These are phyloP conservation scores for Solanum neorickii DNA, from an alignment of 257 asterid species.

Conservation along the genomic window DNA sequence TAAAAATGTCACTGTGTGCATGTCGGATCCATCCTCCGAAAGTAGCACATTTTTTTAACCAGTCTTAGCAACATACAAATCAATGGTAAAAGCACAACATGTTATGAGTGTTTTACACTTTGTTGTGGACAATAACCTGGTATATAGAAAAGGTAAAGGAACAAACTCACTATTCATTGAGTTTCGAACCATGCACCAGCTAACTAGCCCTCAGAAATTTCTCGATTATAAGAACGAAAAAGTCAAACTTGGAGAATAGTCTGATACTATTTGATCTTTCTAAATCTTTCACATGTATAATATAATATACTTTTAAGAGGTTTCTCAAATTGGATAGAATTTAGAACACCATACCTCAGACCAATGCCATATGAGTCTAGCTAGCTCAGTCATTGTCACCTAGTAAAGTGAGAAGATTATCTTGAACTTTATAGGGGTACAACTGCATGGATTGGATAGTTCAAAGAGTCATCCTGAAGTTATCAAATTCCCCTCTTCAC, in stretches of 20 bases:
- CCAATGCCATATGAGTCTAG: slow-evolving; percentile 16
- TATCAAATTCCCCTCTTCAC: not conserved
- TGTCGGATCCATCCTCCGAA: not conserved
- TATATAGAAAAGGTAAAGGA: not conserved
- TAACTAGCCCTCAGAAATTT: not conserved
- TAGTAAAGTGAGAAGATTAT: slow-evolving; percentile 5
- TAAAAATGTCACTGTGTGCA: not conserved
- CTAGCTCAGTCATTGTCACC: slow-evolving; percentile 27
- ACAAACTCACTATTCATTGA: not conserved
- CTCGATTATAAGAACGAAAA: not conserved
- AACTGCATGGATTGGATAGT: slow-evolving; percentile 16
- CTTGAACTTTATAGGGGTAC: slow-evolving; percentile 17
- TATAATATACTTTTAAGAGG: not conserved
- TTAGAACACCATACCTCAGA: not conserved
- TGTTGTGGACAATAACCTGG: not conserved
- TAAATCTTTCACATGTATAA: not conserved
- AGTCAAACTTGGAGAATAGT: not conserved
- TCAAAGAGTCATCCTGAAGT: slow-evolving; percentile 1
- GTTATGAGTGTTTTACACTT: not conserved
- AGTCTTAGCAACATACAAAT: not conserved
- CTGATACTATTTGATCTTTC: not conserved
- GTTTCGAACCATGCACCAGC: not conserved
- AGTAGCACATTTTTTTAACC: not conserved
- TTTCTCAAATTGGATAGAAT: not conserved
- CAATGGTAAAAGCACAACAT: not conserved